These are phyloP conservation scores for Saxophila tyrrhenica DNA, from an alignment of 495 filamentous ascomycete genomes.

Conservation along the genomic window DNA sequence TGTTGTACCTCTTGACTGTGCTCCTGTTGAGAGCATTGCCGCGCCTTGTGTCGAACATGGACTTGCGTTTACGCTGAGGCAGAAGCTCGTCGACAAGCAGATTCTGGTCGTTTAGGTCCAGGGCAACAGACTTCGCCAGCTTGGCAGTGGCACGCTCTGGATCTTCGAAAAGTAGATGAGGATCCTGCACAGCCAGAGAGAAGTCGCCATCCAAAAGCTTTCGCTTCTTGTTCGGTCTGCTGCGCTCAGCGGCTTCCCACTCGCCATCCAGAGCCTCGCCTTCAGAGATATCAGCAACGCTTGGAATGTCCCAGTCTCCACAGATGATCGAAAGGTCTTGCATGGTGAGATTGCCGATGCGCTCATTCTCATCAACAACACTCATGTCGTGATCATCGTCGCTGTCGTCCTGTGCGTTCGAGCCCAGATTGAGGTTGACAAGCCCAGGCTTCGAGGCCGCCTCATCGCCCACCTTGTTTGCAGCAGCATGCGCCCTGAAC, in stretches of 20 bases:
- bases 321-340: slow-evolving; percentile 70
- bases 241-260: slow-evolving; percentile 19
- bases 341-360: slow-evolving; percentile 56
- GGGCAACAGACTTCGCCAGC: slow-evolving; percentile 59
- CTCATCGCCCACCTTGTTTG: slow-evolving; percentile 2
- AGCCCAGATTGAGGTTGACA: not conserved
- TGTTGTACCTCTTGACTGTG: slow-evolving; percentile 75
- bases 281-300: slow-evolving; percentile 6
- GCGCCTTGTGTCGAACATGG: slow-evolving; percentile 36
- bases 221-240: slow-evolving; percentile 23
- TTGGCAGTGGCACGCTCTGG: slow-evolving; percentile 51
- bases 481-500: slow-evolving; percentile 46
- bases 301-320: slow-evolving; percentile 55
- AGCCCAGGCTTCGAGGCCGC: not conserved
- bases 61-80: slow-evolving; percentile 28
- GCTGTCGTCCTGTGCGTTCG: slow-evolving; percentile 34
- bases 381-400: slow-evolving; percentile 44
- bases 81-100: slow-evolving; percentile 62
- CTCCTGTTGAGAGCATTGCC: slow-evolving; percentile 45
- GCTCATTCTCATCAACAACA: slow-evolving; percentile 50
- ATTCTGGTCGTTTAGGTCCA: slow-evolving; percentile 87
- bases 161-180: slow-evolving; percentile 46
- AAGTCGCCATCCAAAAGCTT: slow-evolving; percentile 9
- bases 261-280: slow-evolving; percentile 12
- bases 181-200: slow-evolving; percentile 36